Percentiles rank a stretch among this genome's conserved stretches.
phyloP scores from a whole-genome alignment of 2,329 filamentous ascomycete species.

The Pseudocercospora musae region DNA sequence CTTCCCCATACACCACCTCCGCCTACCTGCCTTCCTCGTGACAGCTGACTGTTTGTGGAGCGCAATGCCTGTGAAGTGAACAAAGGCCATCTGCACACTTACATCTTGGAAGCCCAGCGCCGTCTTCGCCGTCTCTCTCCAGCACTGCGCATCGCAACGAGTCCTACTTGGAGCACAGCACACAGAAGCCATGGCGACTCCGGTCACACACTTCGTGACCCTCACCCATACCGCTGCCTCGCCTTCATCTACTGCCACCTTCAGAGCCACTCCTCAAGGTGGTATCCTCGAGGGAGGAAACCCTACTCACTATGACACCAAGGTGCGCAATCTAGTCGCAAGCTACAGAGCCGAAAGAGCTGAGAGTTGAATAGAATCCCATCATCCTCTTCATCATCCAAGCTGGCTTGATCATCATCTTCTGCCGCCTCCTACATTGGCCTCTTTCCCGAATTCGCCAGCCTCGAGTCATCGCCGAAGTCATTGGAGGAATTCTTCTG shows the following conservation, averaged over 20 bases:
- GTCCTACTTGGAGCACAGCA: not conserved
- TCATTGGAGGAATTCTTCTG: slow-evolving; percentile 78
- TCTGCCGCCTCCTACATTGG: slow-evolving; percentile 71
- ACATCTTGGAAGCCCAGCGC: not conserved
- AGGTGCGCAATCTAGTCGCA: slow-evolving; percentile 27
- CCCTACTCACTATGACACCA: slow-evolving; percentile 65
- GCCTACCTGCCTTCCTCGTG: not conserved
- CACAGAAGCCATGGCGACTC: slow-evolving; percentile 14
- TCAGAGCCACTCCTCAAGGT: slow-evolving; percentile 54
- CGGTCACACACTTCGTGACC: slow-evolving; percentile 22
- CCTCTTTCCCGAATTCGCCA: slow-evolving; percentile 74
- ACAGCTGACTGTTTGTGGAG: not conserved
- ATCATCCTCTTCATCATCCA: slow-evolving; percentile 74
- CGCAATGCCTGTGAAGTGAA: not conserved
- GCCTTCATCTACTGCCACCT: slow-evolving; percentile 23
- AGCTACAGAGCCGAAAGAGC: not conserved
- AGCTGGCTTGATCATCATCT: slow-evolving; percentile 69
- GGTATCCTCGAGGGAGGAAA: slow-evolving; percentile 71
- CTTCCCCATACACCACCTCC: not conserved
- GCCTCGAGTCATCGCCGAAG: slow-evolving; percentile 79
- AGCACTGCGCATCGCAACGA: not conserved
- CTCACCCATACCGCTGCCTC: slow-evolving; percentile 18
- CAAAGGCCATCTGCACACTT: not conserved
- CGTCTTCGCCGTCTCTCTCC: not conserved
- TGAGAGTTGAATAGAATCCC: slow-evolving; percentile 50